Conservation (phyloP, 495 filamentous ascomycete genomes). For the Emericellopsis terricola region DNA sequence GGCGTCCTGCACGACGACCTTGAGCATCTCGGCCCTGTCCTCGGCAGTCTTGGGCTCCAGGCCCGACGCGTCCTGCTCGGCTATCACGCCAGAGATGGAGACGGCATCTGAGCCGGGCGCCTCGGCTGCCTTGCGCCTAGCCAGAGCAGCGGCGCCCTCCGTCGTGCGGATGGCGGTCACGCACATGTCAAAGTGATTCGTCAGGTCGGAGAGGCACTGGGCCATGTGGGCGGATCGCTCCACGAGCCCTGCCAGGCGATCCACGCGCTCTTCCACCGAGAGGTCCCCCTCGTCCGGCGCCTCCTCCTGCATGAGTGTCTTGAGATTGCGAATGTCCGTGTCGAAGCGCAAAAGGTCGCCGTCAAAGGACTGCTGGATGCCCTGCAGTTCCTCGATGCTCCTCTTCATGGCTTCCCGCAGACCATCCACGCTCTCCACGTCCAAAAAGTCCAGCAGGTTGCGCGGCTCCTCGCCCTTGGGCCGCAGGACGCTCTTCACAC, state of each 20-base stretch:
- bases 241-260: slow-evolving; percentile 55
- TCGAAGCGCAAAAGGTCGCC: slow-evolving; percentile 45
- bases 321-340: slow-evolving; percentile 33
- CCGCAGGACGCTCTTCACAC: slow-evolving; percentile 58
- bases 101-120: slow-evolving; percentile 40
- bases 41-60: slow-evolving; percentile 55
- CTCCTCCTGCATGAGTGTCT: too few species aligned
- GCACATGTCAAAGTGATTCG: slow-evolving; percentile 88
- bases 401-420: slow-evolving; percentile 46
- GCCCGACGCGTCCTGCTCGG: slow-evolving; percentile 35
- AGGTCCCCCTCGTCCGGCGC: too few species aligned
- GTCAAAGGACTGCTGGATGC: slow-evolving; percentile 40
- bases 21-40: slow-evolving; percentile 68
- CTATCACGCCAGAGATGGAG: slow-evolving; percentile 34
- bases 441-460: slow-evolving; percentile 79
- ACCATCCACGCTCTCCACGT: slow-evolving; percentile 56
- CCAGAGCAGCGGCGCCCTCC: slow-evolving; percentile 68
- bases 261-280: too few species aligned
- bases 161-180: slow-evolving; percentile 83
- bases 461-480: slow-evolving; percentile 39
- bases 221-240: slow-evolving; percentile 74
- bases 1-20: slow-evolving; percentile 68
- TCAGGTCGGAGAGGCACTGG: slow-evolving; percentile 58
- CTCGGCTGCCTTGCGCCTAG: slow-evolving; percentile 34
- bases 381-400: slow-evolving; percentile 40